Conservation (phyloP, 371 early-diverging fungal genomes). For the Nematocida parisii region DNA sequence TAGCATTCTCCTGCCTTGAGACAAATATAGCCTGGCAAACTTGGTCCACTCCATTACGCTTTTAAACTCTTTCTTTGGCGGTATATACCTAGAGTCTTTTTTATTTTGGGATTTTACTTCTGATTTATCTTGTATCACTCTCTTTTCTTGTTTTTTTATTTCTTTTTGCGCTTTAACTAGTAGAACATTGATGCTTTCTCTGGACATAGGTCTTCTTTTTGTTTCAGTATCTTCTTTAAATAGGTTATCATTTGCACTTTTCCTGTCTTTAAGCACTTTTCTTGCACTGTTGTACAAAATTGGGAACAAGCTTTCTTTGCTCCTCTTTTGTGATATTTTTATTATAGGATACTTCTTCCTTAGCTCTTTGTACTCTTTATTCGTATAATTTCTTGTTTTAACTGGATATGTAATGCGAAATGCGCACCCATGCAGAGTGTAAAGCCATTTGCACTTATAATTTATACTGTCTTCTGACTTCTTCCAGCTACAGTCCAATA, state of each 20-base stretch:
- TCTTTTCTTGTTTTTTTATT: background rate
- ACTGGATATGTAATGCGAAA: background rate
- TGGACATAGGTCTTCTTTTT: background rate
- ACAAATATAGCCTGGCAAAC: conserved; percentile 87
- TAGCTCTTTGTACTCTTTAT: background rate
- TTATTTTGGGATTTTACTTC: background rate
- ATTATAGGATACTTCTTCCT: background rate
- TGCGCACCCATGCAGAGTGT: background rate
- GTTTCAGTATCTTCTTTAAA: background rate
- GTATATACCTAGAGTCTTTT: conserved; percentile 72
- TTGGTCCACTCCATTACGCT: conserved; percentile 96
- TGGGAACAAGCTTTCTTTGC: conserved; percentile 5
- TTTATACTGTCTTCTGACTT: conserved; percentile 34
- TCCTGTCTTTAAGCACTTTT: background rate
- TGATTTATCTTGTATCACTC: background rate
- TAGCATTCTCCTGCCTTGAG: conserved; percentile 96
- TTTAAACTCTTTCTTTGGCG: conserved; percentile 93
- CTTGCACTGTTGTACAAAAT: background rate
- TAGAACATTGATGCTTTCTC: background rate
- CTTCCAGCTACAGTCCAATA: conserved; percentile 9
- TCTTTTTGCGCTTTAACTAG: background rate
- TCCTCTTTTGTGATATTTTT: background rate
- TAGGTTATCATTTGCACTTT: background rate
- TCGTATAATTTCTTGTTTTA: background rate
- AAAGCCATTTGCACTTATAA: conserved; percentile 48